These are phyloP conservation scores for Hanseniaspora singularis DNA, from an alignment of 805 yeast genomes.

Conservation along the genomic window DNA sequence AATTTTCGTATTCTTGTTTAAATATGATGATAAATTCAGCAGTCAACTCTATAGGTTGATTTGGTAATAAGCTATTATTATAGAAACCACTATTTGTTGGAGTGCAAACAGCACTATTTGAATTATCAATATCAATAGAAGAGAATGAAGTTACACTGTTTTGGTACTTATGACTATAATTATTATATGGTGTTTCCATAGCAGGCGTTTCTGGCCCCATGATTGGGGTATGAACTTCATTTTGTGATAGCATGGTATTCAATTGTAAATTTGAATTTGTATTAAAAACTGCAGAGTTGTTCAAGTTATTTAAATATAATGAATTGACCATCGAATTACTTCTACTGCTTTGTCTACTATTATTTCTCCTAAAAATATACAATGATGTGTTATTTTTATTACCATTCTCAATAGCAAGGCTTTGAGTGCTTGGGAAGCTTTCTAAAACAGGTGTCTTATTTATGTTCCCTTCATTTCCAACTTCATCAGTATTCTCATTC, in stretches of 20 bases:
- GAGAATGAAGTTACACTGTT: conserved; percentile 25
- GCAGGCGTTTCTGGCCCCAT: conserved; percentile 13
- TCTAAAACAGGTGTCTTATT: neutral
- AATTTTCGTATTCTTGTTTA: conserved; percentile 36
- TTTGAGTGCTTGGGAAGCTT: too few relatives aligned
- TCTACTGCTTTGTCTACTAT: conserved; percentile 14
- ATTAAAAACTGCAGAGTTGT: neutral
- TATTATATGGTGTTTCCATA: conserved; percentile 17
- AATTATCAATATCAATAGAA: conserved; percentile 9
- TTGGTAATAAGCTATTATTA: too few relatives aligned
- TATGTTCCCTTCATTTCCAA: neutral
- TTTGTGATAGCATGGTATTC: neutral
- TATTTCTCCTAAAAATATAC: conserved; percentile 9
- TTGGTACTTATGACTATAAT: conserved; percentile 20
- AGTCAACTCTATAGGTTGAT: conserved; percentile 20
- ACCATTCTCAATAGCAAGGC: conserved; percentile 16
- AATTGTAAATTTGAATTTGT: neutral
- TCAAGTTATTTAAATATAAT: conserved; percentile 6
- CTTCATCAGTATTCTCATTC: neutral
- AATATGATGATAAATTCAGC: conserved; percentile 36
- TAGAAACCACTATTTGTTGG: too few relatives aligned
- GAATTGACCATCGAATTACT: conserved; percentile 11
- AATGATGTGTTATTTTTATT: conserved; percentile 1
- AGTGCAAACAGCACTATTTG: neutral
- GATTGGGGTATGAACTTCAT: conserved; percentile 2